These are phyloP conservation scores for Arxiozyma heterogenica DNA, from an alignment of 1,139 yeast species.

Conservation along the genomic window DNA sequence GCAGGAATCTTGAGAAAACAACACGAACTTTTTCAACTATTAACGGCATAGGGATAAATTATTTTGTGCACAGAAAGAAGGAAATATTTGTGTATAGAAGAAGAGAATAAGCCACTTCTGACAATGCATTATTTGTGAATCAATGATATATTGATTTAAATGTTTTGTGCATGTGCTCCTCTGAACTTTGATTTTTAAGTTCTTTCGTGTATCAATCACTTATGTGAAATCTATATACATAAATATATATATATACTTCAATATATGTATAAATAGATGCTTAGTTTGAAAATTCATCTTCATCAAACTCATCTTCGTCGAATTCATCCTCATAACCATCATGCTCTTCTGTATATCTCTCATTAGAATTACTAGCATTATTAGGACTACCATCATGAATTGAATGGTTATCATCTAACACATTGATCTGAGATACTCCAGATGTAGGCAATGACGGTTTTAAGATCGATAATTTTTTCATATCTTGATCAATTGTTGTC, in stretches of 20 bases:
- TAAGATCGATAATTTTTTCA: conserved; percentile 13
- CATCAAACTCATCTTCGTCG: conserved; percentile 21
- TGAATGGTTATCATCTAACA: conserved; percentile 18
- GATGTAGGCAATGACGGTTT: conserved; percentile 14
- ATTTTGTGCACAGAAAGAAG: no score
- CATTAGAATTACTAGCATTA: not conserved
- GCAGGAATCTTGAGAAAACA: no score
- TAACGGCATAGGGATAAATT: no score
- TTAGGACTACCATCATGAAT: conserved; percentile 2
- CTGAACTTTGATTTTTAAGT: not conserved
- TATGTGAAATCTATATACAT: no score
- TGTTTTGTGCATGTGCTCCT: no score
- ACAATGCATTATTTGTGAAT: no score
- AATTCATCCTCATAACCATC: conserved; percentile 9
- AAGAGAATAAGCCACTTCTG: no score
- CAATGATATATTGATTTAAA: no score
- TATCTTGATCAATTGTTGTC: conserved; percentile 6
- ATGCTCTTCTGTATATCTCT: not conserved
- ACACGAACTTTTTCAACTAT: no score
- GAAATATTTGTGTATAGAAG: no score
- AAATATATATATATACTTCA: not conserved
- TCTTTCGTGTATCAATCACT: not conserved
- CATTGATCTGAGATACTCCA: conserved; percentile 19
- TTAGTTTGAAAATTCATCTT: conserved; percentile 21
- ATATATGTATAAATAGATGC: not conserved